A percentile compares a stretch with the other conserved stretches of the same genome.
phyloP scores from a whole-genome alignment of 139 green algal genomes.

The Chlorella sp. region DNA sequence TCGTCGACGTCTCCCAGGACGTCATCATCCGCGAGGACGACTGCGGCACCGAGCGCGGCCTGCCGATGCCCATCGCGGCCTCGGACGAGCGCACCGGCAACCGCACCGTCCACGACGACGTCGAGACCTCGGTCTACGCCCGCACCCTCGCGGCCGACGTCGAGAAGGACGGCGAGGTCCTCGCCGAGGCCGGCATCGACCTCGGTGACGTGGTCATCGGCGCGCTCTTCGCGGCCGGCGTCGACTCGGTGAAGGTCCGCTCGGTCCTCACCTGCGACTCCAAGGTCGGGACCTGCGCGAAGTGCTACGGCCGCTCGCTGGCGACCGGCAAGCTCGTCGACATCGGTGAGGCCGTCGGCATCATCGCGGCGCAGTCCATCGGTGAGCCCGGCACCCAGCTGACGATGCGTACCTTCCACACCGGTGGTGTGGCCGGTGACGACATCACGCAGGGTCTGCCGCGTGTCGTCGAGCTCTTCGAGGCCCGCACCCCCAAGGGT shows the following conservation, averaged over 20 bases:
- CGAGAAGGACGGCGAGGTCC: constrained; percentile 38
- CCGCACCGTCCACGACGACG: too few species aligned
- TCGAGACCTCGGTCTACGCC: constrained; percentile 25
- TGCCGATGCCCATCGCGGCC: too few species aligned
- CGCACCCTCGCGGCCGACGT: constrained; percentile 28
- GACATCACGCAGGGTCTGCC: too few species aligned
- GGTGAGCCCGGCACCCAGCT: constrained; percentile 55
- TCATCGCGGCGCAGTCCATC: constrained; percentile 58
- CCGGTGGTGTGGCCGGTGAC: constrained; percentile 55
- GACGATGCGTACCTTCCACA: constrained; percentile 62
- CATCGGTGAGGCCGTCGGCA: constrained; percentile 56
- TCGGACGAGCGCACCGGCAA: too few species aligned
- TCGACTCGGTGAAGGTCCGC: too few species aligned
- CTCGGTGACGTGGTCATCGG: not conserved
- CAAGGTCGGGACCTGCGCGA: too few species aligned
- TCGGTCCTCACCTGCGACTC: too few species aligned
- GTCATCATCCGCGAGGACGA: constrained; percentile 19
- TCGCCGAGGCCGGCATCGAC: not conserved
- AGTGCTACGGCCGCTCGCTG: constrained; percentile 1
- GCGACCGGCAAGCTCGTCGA: too few species aligned
- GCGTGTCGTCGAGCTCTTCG: too few species aligned
- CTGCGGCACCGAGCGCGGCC: constrained; percentile 16
- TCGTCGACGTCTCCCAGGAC: constrained; percentile 27
- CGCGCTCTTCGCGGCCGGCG: not conserved
- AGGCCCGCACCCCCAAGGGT: too few species aligned